These are phyloP conservation scores for Theobroma grandiflorum DNA, from an alignment of 441 rosid species.

Conservation along the genomic window DNA sequence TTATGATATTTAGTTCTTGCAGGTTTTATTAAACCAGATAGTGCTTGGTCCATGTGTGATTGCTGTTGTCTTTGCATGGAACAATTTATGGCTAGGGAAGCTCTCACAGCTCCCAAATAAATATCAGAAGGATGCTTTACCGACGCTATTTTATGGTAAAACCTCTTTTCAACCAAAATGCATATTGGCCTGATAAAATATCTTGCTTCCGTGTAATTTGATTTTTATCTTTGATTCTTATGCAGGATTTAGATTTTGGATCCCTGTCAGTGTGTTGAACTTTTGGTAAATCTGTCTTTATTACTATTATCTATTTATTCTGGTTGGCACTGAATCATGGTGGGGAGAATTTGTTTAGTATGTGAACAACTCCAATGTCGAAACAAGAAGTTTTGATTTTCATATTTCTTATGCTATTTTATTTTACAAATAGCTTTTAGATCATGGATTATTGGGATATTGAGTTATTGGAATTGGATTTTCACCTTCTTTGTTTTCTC, in stretches of 20 bases:
- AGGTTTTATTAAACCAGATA: constrained; percentile 88
- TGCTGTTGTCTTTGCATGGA: constrained; percentile 91
- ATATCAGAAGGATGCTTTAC: constrained; percentile 82
- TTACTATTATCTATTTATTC: not conserved
- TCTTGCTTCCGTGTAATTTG: constrained; percentile 27
- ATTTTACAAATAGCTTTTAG: not conserved
- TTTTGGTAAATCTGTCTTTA: constrained; percentile 58
- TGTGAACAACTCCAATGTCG: not conserved
- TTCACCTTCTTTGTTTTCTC: not conserved
- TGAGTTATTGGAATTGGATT: not conserved
- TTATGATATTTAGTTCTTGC: constrained; percentile 22
- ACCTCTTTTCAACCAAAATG: constrained; percentile 26
- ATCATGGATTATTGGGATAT: not conserved
- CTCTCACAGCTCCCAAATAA: constrained; percentile 73
- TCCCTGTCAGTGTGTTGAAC: constrained; percentile 87
- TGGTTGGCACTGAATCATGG: not conserved
- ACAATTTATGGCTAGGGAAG: constrained; percentile 87
- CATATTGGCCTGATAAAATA: constrained; percentile 24
- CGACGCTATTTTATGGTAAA: constrained; percentile 76
- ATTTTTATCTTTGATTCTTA: constrained; percentile 23
- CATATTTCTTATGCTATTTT: constrained; percentile 10
- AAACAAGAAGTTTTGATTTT: not conserved
- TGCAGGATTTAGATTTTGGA: constrained; percentile 96
- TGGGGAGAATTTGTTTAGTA: not conserved
- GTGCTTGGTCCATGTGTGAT: constrained; percentile 92